Base-by-base conservation (phyloP, 768 basidiomycete genomes). In the Dentipellis sp. region DNA sequence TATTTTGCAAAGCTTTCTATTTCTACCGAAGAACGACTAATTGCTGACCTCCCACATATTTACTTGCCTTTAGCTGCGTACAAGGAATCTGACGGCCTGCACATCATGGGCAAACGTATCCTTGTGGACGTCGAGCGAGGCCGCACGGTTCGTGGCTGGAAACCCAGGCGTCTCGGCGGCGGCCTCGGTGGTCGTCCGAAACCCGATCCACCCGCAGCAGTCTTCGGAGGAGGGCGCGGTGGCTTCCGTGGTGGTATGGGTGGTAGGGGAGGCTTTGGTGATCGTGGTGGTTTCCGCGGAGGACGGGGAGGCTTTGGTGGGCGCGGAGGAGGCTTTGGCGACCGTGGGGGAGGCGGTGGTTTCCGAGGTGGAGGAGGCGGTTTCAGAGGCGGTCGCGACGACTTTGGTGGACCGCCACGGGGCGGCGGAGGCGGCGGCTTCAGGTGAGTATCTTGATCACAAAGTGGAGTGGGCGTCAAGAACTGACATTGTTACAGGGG, bases 171-270 rank as follows among this genome's bases (percentile, higher is more conserved):
- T 53, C 75, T 98, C 0, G 97, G 95, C 17, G 97, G 97, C n/a
- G 97, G 97, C 5, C 79, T 98, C n/a, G 97, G 97, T n/a, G 97
- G 97, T 23, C 80, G 95, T 57, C 93, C 94, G 17, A 98, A 98
- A 68, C 84, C 83, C 4, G 82, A 81, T 14, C 67, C 67, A 12
- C 65, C 66, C 0, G 81, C 80, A 55, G 69, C 75, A 56, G 60
- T 64, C 12, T 56, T 57, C 53, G 56, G 66, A 11, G 66, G 68
- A 4, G 75, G 75, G 35, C 58, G 60, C 38, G 60, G 60, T 35
- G 60, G 60, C n/a, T 60, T 59, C 36, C 63, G 68, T 1, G 67
- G 68, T 16, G 64, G 68, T 21, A 62, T 65, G 64, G 62, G 68
- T 19, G 66, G 72, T 38, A 57, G 71, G n/a, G 71, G 72, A 16